Conservation (phyloP, 108 stramenopile species). For the Ochromonas danica region DNA sequence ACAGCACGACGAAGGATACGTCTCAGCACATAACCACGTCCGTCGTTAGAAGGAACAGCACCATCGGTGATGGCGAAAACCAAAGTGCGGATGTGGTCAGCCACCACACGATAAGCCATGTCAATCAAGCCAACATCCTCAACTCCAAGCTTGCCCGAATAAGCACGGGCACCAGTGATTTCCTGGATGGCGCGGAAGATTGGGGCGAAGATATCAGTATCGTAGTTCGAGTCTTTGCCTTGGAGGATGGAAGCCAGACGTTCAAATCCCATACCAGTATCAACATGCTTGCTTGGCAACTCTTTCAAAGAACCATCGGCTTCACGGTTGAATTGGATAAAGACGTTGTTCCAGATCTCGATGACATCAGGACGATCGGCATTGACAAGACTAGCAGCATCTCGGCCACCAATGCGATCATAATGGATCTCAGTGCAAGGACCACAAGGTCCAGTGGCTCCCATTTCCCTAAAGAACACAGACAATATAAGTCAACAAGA, state of each 20-base stretch:
- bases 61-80: conserved; percentile 97
- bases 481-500: too few species aligned
- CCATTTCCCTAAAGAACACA: conserved; percentile 81
- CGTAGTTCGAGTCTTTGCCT: conserved; percentile 89
- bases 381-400: conserved; percentile 89
- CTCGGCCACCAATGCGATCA: conserved; percentile 94
- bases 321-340: conserved; percentile 98
- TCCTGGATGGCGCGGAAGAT: conserved; percentile 85
- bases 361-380: conserved; percentile 81
- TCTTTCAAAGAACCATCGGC: conserved; percentile 72
- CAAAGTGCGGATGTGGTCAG: conserved; percentile 96
- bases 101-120: conserved; percentile 98
- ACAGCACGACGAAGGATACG: conserved; percentile 92
- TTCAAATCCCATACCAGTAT: conserved; percentile 99
- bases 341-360: conserved; percentile 98
- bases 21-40: conserved; percentile 93
- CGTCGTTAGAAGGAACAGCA: conserved; percentile 92
- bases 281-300: conserved; percentile 92
- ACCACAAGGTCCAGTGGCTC: conserved; percentile 97
- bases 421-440: conserved; percentile 98
- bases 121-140: conserved; percentile 84
- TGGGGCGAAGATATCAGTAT: conserved; percentile 95
- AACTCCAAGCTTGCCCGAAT: conserved; percentile 80
- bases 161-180: conserved; percentile 75
- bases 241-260: conserved; percentile 91